phyloP scores from a whole-genome alignment of 129 eudicot genomes.

The Ambrosia artemisiifolia region DNA sequence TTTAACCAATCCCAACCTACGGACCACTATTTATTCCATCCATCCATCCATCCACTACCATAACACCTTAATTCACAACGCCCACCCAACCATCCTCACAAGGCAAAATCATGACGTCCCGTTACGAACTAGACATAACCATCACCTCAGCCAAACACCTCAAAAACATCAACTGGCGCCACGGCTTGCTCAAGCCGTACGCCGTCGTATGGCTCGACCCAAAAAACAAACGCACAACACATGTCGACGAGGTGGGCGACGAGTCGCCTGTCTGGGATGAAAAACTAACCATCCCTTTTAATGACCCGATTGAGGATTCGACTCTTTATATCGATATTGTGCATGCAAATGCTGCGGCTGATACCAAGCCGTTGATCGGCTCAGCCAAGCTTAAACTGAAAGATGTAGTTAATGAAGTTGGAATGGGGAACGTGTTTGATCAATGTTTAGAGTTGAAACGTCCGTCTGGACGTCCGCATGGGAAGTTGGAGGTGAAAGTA shows the following conservation, averaged over 20 bases:
- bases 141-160: slow-evolving; percentile 66
- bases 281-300: slow-evolving; percentile 53
- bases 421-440: slow-evolving; percentile 32
- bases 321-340: slow-evolving; percentile 65
- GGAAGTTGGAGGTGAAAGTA: slow-evolving; percentile 49
- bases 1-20: too few relatives aligned
- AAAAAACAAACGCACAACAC: slow-evolving; percentile 48
- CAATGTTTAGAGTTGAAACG: slow-evolving; percentile 52
- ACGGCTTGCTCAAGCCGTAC: slow-evolving; percentile 76
- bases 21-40: slow-evolving; percentile 5
- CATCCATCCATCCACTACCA: slow-evolving; percentile 9
- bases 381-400: slow-evolving; percentile 60
- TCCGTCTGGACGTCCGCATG: slow-evolving; percentile 91
- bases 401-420: slow-evolving; percentile 56
- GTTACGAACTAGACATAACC: slow-evolving; percentile 62
- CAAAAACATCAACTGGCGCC: slow-evolving; percentile 87
- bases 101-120: slow-evolving; percentile 44
- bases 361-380: slow-evolving; percentile 82
- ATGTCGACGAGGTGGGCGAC: slow-evolving; percentile 60
- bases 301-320: slow-evolving; percentile 65
- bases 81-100: not conserved
- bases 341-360: slow-evolving; percentile 61
- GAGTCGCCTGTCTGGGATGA: slow-evolving; percentile 62
- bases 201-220: slow-evolving; percentile 89
- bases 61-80: not conserved